A percentile compares a stretch with the other conserved stretches of the same genome.
These are phyloP conservation scores for Simplicillium aogashimaense DNA, from an alignment of 2,329 filamentous ascomycete species.

Conservation along the genomic window DNA sequence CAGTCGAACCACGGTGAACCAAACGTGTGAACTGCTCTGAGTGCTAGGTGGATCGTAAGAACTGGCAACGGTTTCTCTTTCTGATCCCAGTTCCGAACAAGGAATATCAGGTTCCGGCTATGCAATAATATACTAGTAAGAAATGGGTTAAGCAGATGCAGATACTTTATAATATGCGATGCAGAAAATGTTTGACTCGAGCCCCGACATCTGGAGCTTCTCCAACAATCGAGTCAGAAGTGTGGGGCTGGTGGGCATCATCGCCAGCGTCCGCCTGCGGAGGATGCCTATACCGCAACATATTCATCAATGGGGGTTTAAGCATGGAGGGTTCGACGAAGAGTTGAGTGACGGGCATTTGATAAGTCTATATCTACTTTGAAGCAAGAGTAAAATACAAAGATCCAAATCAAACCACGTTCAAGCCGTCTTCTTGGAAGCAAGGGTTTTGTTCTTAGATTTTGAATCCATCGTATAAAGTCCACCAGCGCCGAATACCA, in stretches of 20 bases:
- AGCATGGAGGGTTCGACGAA: not conserved
- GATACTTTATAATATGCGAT: too few relatives aligned
- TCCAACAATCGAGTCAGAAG: slow-evolving; percentile 1
- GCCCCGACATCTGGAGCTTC: too few relatives aligned
- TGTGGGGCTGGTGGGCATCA: slow-evolving; percentile 4
- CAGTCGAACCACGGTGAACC: too few relatives aligned
- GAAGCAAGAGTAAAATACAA: too few relatives aligned
- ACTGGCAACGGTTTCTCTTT: too few relatives aligned
- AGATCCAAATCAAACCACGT: slow-evolving; percentile 1
- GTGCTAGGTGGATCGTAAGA: too few relatives aligned
- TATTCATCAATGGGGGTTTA: slow-evolving; percentile 12
- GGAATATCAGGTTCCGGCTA: too few relatives aligned
- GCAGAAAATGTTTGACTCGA: too few relatives aligned
- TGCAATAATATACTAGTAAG: too few relatives aligned
- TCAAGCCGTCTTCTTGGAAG: not conserved
- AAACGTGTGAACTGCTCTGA: too few relatives aligned
- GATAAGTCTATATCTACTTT: not conserved
- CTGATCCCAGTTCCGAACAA: too few relatives aligned
- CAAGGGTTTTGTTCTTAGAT: slow-evolving; percentile 9
- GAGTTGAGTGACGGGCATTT: not conserved
- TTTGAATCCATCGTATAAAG: slow-evolving; percentile 71
- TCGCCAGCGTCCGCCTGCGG: slow-evolving; percentile 6
- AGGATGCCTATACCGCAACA: slow-evolving; percentile 14
- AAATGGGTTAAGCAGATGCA: too few relatives aligned
- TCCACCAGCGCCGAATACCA: slow-evolving; percentile 88